These are phyloP conservation scores for Tephrocybe sp. DNA, from an alignment of 768 basidiomycete species.

Conservation along the genomic window DNA sequence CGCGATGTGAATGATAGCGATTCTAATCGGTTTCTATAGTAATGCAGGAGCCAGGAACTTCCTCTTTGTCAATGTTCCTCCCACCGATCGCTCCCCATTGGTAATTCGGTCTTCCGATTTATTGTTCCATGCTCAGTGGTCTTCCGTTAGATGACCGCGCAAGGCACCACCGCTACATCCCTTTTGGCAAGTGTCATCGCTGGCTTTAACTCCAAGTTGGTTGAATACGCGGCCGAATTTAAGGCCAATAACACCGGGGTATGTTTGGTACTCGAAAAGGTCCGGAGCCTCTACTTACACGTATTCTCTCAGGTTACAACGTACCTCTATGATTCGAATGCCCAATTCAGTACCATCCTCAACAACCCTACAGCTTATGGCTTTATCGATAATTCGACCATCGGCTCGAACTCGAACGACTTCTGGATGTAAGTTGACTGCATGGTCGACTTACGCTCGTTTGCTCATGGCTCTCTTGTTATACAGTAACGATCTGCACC, in stretches of 20 bases:
- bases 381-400: slow-evolving; percentile 52
- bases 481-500: slow-evolving; percentile 54
- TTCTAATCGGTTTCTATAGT: slow-evolving; percentile 15
- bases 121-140: neutral
- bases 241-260: slow-evolving; percentile 46
- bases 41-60: slow-evolving; percentile 56
- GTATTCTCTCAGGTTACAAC: slow-evolving; percentile 39
- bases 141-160: slow-evolving; percentile 49
- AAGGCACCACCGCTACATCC: slow-evolving; percentile 37
- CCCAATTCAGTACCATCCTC: slow-evolving; percentile 49
- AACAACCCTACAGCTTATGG: slow-evolving; percentile 50
- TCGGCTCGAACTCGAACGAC: slow-evolving; percentile 38
- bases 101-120: slow-evolving; percentile 24
- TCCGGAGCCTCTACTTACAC: too few relatives aligned
- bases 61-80: slow-evolving; percentile 45
- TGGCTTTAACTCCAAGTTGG: slow-evolving; percentile 52
- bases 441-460: neutral
- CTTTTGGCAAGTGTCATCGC: slow-evolving; percentile 46
- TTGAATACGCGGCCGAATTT: slow-evolving; percentile 38
- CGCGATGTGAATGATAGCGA: neutral
- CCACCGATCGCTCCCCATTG: slow-evolving; percentile 41
- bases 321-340: slow-evolving; percentile 50
- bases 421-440: slow-evolving; percentile 52
- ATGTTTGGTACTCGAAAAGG: neutral
- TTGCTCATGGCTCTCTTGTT: neutral